These are phyloP conservation scores for Rhizopogon vesiculosus DNA, from an alignment of 768 basidiomycete species.

Conservation along the genomic window DNA sequence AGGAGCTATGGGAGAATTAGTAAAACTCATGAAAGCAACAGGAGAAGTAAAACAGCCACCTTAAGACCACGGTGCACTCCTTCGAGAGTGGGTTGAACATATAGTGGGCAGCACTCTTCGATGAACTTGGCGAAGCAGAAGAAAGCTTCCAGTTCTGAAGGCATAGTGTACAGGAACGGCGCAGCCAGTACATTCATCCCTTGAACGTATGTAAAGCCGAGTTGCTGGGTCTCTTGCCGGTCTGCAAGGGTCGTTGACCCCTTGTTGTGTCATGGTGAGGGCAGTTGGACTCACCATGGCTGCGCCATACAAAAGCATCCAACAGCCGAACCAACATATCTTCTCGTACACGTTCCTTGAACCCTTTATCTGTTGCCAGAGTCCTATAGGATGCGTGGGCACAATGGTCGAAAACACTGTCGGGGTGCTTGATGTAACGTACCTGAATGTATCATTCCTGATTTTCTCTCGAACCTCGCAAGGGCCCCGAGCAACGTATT, in stretches of 20 bases:
- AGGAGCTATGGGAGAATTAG: constrained; percentile 55
- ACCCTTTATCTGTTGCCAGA: constrained; percentile 93
- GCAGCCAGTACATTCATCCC: constrained; percentile 99
- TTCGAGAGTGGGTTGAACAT: constrained; percentile 93
- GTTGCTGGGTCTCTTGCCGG: constrained; percentile 68
- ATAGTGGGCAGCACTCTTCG: constrained; percentile 91
- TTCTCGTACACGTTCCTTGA: constrained; percentile 94
- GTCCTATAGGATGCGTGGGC: constrained; percentile 48
- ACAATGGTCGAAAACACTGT: not conserved
- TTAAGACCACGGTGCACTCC: constrained; percentile 94
- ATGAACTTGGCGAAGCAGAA: constrained; percentile 96
- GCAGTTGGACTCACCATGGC: constrained; percentile 53
- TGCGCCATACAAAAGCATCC: constrained; percentile 98
- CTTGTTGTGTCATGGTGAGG: not conserved
- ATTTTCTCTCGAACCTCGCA: constrained; percentile 91
- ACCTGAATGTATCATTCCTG: constrained; percentile 96
- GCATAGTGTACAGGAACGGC: constrained; percentile 96
- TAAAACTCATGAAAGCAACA: not conserved
- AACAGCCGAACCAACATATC: constrained; percentile 95
- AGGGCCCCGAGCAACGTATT: constrained; percentile 79
- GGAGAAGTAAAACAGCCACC: constrained; percentile 38
- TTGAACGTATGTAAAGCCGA: constrained; percentile 95
- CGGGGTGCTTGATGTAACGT: constrained; percentile 6
- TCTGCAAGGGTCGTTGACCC: constrained; percentile 36
- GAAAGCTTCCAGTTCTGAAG: constrained; percentile 97